A percentile compares a stretch with the other conserved stretches of the same genome.
Evolutionary conservation across 2,329 filamentous ascomycete genomes (phyloP).

Genomic region (Microcyclospora tardicrescens): DNA sequence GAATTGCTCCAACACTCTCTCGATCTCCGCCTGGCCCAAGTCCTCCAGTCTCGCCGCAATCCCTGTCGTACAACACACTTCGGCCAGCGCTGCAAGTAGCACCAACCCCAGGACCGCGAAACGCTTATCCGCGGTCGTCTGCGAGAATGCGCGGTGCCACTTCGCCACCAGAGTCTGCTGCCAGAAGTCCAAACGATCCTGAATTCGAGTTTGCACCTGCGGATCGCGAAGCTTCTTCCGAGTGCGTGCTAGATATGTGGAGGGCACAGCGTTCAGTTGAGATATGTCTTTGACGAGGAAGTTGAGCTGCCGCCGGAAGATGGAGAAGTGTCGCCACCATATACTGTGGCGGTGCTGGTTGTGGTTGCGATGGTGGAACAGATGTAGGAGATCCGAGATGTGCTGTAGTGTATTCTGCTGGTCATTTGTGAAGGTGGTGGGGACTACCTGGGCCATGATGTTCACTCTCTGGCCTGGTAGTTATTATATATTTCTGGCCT

Average conservation of each 20-base stretch:
- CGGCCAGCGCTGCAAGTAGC: slow-evolving; percentile 29
- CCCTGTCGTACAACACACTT: slow-evolving; percentile 28
- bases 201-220: slow-evolving; percentile 8
- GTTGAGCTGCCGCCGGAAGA: slow-evolving; percentile 54
- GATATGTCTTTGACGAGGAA: slow-evolving; percentile 35
- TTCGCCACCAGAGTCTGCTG: slow-evolving; percentile 22
- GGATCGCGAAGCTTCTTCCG: slow-evolving; percentile 15
- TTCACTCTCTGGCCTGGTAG: no score
- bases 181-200: slow-evolving; percentile 26
- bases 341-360: slow-evolving; percentile 74
- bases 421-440: not conserved
- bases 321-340: slow-evolving; percentile 68
- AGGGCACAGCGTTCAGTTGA: slow-evolving; percentile 12
- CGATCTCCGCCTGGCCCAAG: slow-evolving; percentile 28
- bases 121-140: slow-evolving; percentile 31
- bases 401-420: slow-evolving; percentile 14
- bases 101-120: slow-evolving; percentile 34
- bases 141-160: slow-evolving; percentile 28
- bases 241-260: slow-evolving; percentile 17
- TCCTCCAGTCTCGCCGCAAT: slow-evolving; percentile 30
- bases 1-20: slow-evolving; percentile 30
- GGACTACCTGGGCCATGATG: no score
- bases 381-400: slow-evolving; percentile 47
- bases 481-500: no score
- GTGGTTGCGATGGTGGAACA: slow-evolving; percentile 70